These are phyloP conservation scores for Triticum aestivum DNA, from an alignment of 176 grass and related monocot genomes.

Conservation along the genomic window DNA sequence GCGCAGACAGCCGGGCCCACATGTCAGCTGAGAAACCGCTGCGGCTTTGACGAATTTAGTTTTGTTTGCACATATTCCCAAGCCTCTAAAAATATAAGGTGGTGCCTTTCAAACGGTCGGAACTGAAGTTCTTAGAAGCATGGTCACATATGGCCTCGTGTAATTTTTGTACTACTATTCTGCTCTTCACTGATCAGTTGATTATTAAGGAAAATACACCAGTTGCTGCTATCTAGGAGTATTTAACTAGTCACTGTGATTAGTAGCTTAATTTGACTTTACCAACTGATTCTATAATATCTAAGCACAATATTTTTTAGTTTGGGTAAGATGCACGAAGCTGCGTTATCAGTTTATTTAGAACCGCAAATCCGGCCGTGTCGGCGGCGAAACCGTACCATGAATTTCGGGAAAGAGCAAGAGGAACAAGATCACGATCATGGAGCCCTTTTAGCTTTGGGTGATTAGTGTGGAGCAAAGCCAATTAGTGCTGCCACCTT, in stretches of 20 bases:
- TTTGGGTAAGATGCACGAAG: not conserved
- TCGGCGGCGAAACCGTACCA: not conserved
- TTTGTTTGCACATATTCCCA: not conserved
- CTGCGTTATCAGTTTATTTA: not conserved
- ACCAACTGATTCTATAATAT: not conserved
- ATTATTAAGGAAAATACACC: not conserved
- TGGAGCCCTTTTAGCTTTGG: constrained; percentile 6
- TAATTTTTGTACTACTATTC: not conserved
- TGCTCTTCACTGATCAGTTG: no score
- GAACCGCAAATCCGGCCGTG: not conserved
- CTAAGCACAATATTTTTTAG: no score
- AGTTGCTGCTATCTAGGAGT: not conserved
- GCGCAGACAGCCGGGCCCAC: not conserved
- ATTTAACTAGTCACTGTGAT: not conserved
- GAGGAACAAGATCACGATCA: constrained; percentile 9
- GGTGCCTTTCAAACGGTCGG: constrained; percentile 14
- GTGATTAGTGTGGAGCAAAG: constrained; percentile 42
- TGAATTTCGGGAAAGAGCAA: not conserved
- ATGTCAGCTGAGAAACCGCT: not conserved
- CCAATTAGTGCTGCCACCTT: constrained; percentile 23
- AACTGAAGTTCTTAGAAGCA: constrained; percentile 29
- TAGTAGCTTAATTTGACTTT: constrained; percentile 15
- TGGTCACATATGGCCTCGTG: not conserved
- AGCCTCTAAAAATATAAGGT: not conserved
- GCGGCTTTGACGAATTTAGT: not conserved